Base-by-base conservation (phyloP, 306 rosid species). In the Vigna unguiculata region DNA sequence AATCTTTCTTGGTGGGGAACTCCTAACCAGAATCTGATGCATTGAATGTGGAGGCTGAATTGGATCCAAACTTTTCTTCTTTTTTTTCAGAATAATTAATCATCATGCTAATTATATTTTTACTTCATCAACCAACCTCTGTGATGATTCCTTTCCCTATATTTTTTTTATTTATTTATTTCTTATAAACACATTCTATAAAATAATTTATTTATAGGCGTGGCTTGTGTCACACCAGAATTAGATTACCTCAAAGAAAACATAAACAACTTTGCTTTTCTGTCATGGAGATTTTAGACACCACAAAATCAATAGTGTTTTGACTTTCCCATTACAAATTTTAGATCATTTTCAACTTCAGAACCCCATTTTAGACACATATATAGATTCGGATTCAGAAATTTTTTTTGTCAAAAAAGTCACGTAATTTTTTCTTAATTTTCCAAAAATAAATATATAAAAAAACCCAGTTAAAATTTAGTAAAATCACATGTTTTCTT, bases 11-110 rank as follows among this genome's bases (percentile, higher is more conserved):
- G 82, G 84, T 76, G 78, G 72, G 69, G 68, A 85, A 78, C 87
- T 84, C 86, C 19, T 82, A 73, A 66, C 82, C 82, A 77, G 86
- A 89, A 84, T 89, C 93, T 74, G 93, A 86, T 91, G 82, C 93
- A 87, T 65, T 87, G 91, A 84, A 83, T 65, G 83, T 85, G 90
- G 84, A 81, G 78, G 83, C 72, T 72, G 87, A 86, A 80, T 55
- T 73, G 80, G 72, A 72, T 81, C 67, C 83, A 74, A 72, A 47
- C 65, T 54, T 67, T 69, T 75, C 58, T 84, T 13, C 46, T 3
- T 36, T 46, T 77, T 64, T 80, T 73, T 68, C 71, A 71, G 14
- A 82, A 77, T 28, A 28, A 28, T 28, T 28, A 28, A 28, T 28
- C 32, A 28, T 77, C 66, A 3, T 53, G 82, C 70, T 43, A 2